These are phyloP conservation scores for Penicillium sp. DNA, from an alignment of 2,329 filamentous ascomycete species.

Conservation along the genomic window DNA sequence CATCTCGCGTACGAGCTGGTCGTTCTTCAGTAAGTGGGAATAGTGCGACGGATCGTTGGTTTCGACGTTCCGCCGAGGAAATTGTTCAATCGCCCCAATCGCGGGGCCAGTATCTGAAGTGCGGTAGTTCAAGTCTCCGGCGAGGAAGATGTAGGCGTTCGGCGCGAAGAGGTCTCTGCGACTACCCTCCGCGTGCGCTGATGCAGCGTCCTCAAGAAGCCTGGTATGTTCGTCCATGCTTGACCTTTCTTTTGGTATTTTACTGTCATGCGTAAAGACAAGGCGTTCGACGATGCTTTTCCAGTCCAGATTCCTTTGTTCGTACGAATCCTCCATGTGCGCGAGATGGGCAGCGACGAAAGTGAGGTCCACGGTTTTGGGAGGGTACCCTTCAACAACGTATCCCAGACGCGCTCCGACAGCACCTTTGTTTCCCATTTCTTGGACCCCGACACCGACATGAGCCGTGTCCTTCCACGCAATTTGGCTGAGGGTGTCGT, in stretches of 20 bases:
- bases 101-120: constrained; percentile 67
- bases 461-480: constrained; percentile 71
- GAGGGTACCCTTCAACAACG: constrained; percentile 35
- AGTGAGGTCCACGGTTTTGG: constrained; percentile 65
- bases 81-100: constrained; percentile 55
- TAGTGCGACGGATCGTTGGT: constrained; percentile 60
- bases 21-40: constrained; percentile 64
- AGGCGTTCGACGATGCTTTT: constrained; percentile 74
- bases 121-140: constrained; percentile 93
- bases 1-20: constrained; percentile 77
- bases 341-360: constrained; percentile 88
- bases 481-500: constrained; percentile 58
- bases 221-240: constrained; percentile 32
- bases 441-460: constrained; percentile 77
- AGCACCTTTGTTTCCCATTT: constrained; percentile 95
- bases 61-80: constrained; percentile 61
- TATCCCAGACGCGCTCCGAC: constrained; percentile 74
- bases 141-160: constrained; percentile 75
- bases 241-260: constrained; percentile 9
- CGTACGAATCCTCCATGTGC: constrained; percentile 76
- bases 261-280: constrained; percentile 59
- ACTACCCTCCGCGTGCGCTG: constrained; percentile 30
- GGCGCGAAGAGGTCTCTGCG: constrained; percentile 66
- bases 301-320: constrained; percentile 84
- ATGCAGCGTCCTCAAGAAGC: constrained; percentile 29